Evolutionary conservation across 805 yeast genomes (phyloP).

Genomic region (Wickerhamiella galacta): DNA sequence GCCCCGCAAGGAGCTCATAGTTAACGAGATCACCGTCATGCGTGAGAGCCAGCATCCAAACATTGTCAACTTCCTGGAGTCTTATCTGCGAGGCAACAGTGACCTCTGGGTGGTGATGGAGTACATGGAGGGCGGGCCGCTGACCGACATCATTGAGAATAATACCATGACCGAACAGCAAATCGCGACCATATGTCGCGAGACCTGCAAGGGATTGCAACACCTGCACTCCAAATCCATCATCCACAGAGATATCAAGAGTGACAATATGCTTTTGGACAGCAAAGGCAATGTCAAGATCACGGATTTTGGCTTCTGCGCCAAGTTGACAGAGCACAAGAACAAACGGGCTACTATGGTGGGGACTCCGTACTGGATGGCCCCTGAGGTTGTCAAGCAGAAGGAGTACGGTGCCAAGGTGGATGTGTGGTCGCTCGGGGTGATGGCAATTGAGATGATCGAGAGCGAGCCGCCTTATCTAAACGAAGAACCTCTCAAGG

Average conservation of each 20-base stretch:
- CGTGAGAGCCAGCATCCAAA: slow-evolving; percentile 77
- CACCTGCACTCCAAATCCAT: slow-evolving; percentile 84
- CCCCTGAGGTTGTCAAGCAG: slow-evolving; percentile 69
- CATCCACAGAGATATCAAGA: slow-evolving; percentile 92
- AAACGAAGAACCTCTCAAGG: slow-evolving; percentile 64
- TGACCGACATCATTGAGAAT: slow-evolving; percentile 89
- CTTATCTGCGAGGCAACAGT: slow-evolving; percentile 49
- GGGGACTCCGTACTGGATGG: slow-evolving; percentile 86
- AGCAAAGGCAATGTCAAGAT: slow-evolving; percentile 74
- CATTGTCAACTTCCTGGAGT: slow-evolving; percentile 85
- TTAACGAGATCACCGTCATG: slow-evolving; percentile 93
- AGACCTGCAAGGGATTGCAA: slow-evolving; percentile 79
- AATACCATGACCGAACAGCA: slow-evolving; percentile 72
- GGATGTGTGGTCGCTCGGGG: slow-evolving; percentile 71
- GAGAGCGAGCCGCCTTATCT: slow-evolving; percentile 76
- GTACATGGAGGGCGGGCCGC: slow-evolving; percentile 96
- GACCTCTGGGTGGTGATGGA: slow-evolving; percentile 99
- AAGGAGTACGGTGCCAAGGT: slow-evolving; percentile 70
- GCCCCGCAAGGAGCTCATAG: slow-evolving; percentile 87
- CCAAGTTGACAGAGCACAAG: slow-evolving; percentile 57
- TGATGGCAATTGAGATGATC: slow-evolving; percentile 77
- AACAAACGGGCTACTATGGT: slow-evolving; percentile 73
- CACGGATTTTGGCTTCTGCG: slow-evolving; percentile 86
- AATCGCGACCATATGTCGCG: slow-evolving; percentile 79
- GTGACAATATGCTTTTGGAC: slow-evolving; percentile 82